Evolutionary conservation across 1,284 basidiomycete species (phyloP), one percentile per base, ranked within the genome.

Genomic region (Trametes hirsuta): DNA sequence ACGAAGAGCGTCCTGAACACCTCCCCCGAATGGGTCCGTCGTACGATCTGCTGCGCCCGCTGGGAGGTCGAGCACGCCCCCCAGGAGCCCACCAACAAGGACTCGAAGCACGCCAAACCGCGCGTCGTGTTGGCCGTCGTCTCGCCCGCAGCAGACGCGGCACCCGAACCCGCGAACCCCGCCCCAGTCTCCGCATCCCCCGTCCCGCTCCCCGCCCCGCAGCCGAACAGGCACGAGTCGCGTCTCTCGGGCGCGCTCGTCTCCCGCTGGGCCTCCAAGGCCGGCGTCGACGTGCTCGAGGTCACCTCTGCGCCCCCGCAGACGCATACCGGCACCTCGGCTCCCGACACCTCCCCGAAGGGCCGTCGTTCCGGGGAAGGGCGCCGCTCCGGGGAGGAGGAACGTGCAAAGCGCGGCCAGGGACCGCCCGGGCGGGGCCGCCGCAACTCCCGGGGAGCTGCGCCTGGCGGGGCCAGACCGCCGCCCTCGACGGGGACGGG

Each of bases 21-120:
- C 12, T 85, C 87, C 11, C 91, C 91, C 8, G 90, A 93, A 70
- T 93, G 90, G 90, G 81, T 93, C 42, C 85, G 91, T 63, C 81
- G 90, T 58, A 90, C 88, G 24, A 86, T 93, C 62, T 93, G 87
- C 69, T 92, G 90, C 69, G 88, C 87, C 2, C 82, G 81, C 34
- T 93, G 87, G 87, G 89, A 91, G 70, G 72, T 81, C 47, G 79
- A 86, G 36, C 77, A 76, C 59, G 60, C 68, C 53, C 54, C 66
- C 36, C 48, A 61, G 12, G 56, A 46, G 30, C 34, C 46, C 40
- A 59, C 46, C 40, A 59, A 53, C 36, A 60, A 55, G 40, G 58
- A 64, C 34, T 68, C 66, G 50, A 58, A 66, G 46, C 44, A 45
- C 10, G 47, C 41, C 52, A 58, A 69, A 34, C 75, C 73, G 53